These are phyloP conservation scores for Lepiota venenata DNA, from an alignment of 768 basidiomycete genomes.

Conservation along the genomic window DNA sequence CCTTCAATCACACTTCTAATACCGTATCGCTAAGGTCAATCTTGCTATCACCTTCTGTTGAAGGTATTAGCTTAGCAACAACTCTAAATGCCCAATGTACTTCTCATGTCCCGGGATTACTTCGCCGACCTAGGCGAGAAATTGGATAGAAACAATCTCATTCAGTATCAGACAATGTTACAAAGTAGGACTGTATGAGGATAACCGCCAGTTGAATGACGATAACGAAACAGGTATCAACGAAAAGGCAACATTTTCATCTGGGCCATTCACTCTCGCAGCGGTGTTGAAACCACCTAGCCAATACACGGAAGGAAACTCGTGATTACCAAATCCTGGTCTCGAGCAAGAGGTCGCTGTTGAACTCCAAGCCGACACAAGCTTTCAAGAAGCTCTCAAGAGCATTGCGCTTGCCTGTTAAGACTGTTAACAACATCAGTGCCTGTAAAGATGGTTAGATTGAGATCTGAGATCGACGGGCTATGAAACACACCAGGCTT, in stretches of 20 bases:
- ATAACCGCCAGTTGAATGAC: too few relatives aligned
- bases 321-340: slow-evolving; percentile 77
- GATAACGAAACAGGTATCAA: background rate
- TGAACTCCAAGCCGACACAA: slow-evolving; percentile 83
- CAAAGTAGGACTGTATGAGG: too few relatives aligned
- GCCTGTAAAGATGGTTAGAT: slow-evolving; percentile 31
- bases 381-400: slow-evolving; percentile 94
- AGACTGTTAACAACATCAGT: slow-evolving; percentile 95
- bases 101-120: too few relatives aligned
- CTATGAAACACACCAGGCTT: slow-evolving; percentile 61
- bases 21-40: slow-evolving; percentile 23
- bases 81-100: background rate
- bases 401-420: slow-evolving; percentile 91
- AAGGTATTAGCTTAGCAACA: background rate
- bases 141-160: too few relatives aligned
- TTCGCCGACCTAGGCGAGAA: too few relatives aligned
- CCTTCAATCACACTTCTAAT: background rate
- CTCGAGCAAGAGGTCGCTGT: slow-evolving; percentile 81
- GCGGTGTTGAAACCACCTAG: background rate
- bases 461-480: background rate
- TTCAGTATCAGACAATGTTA: too few relatives aligned
- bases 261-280: too few relatives aligned
- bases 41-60: slow-evolving; percentile 33
- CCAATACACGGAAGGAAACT: background rate
- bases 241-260: background rate